Percentiles rank a stretch among this genome's conserved stretches.
Evolutionary conservation across 2,329 filamentous ascomycete species (phyloP).

Genomic region (Hortaea werneckii): DNA sequence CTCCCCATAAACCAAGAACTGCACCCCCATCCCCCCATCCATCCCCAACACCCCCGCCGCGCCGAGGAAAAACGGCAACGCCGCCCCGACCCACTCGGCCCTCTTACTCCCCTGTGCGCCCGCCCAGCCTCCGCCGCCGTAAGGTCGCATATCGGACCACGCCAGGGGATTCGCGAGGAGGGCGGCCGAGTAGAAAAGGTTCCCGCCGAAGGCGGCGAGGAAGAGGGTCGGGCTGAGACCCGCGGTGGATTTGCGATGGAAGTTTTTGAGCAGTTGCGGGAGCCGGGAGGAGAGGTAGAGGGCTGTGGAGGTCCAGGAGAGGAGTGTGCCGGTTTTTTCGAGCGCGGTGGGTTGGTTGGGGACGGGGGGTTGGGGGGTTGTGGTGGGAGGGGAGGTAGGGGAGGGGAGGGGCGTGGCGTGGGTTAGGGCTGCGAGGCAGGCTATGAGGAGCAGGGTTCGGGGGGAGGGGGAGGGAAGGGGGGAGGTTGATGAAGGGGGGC

Average conservation of each 20-base stretch:
- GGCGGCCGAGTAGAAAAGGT: slow-evolving; percentile 56
- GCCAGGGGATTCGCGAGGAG: slow-evolving; percentile 54
- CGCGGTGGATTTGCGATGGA: slow-evolving; percentile 50
- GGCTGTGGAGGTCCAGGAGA: slow-evolving; percentile 47
- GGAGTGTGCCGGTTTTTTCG: slow-evolving; percentile 39
- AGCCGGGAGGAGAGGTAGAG: slow-evolving; percentile 51
- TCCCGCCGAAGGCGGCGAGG: slow-evolving; percentile 56
- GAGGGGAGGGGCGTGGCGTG: slow-evolving; percentile 26
- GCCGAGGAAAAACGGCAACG: slow-evolving; percentile 55
- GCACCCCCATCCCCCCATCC: slow-evolving; percentile 52
- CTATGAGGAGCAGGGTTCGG: slow-evolving; percentile 36
- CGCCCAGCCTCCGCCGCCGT: slow-evolving; percentile 49
- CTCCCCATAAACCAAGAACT: slow-evolving; percentile 50
- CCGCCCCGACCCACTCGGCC: slow-evolving; percentile 46
- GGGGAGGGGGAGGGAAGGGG: slow-evolving; percentile 37
- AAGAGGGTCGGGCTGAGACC: slow-evolving; percentile 55
- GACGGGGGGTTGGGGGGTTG: neutral
- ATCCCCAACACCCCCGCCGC: slow-evolving; percentile 54
- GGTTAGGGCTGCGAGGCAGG: slow-evolving; percentile 35
- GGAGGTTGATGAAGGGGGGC: slow-evolving; percentile 18
- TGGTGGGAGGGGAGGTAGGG: neutral
- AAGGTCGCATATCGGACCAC: slow-evolving; percentile 47
- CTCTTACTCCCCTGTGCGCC: slow-evolving; percentile 45
- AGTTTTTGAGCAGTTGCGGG: slow-evolving; percentile 58
- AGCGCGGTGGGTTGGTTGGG: slow-evolving; percentile 22